Evolutionary conservation across 192 early-diverging fungal genomes (phyloP).

Genomic region (Geranomyces michiganensis): DNA sequence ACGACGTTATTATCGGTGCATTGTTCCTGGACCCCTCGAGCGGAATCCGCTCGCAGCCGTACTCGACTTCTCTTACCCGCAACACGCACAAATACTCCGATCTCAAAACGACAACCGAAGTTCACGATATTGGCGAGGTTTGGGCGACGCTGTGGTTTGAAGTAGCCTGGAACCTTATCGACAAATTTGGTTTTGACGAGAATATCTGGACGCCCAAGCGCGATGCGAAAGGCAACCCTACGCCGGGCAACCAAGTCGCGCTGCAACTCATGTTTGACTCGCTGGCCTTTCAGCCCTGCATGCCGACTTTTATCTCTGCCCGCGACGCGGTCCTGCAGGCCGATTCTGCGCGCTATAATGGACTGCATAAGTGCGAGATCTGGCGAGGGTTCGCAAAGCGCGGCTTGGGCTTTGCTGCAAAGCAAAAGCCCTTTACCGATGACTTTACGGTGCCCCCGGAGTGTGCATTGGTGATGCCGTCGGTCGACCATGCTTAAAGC

Average conservation of each 20-base stretch:
- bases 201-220: slow-evolving; percentile 1
- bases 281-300: slow-evolving; percentile 69
- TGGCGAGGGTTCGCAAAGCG: slow-evolving; percentile 57
- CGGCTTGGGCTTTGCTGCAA: too few relatives aligned
- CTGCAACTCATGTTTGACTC: slow-evolving; percentile 56
- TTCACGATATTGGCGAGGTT: slow-evolving; percentile 61
- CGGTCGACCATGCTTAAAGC: too few relatives aligned
- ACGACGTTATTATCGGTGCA: slow-evolving; percentile 43
- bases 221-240: slow-evolving; percentile 5
- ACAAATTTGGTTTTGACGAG: slow-evolving; percentile 20
- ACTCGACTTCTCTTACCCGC: slow-evolving; percentile 56
- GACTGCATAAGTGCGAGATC: slow-evolving; percentile 54
- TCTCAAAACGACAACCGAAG: slow-evolving; percentile 43
- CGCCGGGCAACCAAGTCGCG: slow-evolving; percentile 52
- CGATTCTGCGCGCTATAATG: slow-evolving; percentile 49
- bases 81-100: slow-evolving; percentile 39
- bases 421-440: too few relatives aligned
- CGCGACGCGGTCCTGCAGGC: slow-evolving; percentile 66
- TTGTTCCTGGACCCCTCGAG: slow-evolving; percentile 30
- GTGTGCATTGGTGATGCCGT: too few relatives aligned
- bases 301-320: slow-evolving; percentile 62
- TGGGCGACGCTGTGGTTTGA: slow-evolving; percentile 64
- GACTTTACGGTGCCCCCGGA: too few relatives aligned
- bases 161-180: slow-evolving; percentile 59
- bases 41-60: slow-evolving; percentile 57